Conservation (phyloP, 495 filamentous ascomycete species). For the Pyronema omphalodes region DNA sequence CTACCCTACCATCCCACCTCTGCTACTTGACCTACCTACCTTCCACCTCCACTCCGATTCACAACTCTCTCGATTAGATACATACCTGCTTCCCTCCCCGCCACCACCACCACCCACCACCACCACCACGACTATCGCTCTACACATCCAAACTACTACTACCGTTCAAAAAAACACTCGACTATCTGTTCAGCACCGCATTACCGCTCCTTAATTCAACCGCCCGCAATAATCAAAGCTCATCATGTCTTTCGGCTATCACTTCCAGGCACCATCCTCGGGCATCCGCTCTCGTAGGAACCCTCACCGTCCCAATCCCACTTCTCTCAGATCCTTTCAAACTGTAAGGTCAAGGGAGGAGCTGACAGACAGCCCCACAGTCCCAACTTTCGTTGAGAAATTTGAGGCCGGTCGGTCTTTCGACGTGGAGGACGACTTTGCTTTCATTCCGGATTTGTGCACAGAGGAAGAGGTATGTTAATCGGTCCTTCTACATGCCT, state of each 20-base stretch:
- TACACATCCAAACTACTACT: not conserved
- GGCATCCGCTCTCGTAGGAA: conserved; percentile 52
- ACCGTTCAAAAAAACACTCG: not conserved
- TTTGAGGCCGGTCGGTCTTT: conserved; percentile 90
- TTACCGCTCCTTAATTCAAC: conserved; percentile 12
- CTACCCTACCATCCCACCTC: not conserved
- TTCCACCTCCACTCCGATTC: not conserved
- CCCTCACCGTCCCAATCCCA: conserved; percentile 44
- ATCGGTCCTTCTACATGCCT: not conserved
- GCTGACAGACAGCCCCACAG: conserved; percentile 54
- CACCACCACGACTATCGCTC: not conserved
- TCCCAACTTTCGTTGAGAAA: conserved; percentile 57
- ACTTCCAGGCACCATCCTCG: conserved; percentile 49
- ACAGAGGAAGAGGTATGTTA: conserved; percentile 89
- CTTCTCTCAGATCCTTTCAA: conserved; percentile 36
- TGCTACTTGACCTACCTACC: not conserved
- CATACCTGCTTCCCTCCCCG: not conserved
- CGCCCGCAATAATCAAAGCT: conserved; percentile 6
- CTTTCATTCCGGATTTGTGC: conserved; percentile 85
- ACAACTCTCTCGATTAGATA: not conserved
- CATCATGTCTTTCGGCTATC: conserved; percentile 63
- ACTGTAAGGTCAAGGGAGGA: conserved; percentile 42
- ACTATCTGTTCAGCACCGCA: too few species aligned
- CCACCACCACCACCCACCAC: not conserved
- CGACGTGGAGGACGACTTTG: conserved; percentile 89